A percentile compares a stretch with the other conserved stretches of the same genome.
Evolutionary conservation across 441 rosid species (phyloP).

Genomic region (Dalechampia spathulata): DNA sequence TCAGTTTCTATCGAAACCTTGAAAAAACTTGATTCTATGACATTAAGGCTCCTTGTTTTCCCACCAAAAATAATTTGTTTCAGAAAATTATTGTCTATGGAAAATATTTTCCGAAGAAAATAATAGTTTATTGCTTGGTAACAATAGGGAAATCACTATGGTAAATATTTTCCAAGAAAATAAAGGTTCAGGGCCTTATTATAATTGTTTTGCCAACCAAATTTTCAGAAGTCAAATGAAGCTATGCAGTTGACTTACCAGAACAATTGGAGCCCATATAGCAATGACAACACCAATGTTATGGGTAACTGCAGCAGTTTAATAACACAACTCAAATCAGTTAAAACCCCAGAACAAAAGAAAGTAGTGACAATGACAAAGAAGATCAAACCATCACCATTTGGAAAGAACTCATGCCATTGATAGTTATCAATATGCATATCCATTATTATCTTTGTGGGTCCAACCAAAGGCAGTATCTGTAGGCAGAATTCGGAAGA

Average conservation of each 20-base stretch:
- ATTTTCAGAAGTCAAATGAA: background rate
- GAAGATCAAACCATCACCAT: slow-evolving; percentile 38
- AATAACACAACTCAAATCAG: slow-evolving; percentile 18
- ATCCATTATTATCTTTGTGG: slow-evolving; percentile 70
- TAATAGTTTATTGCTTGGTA: no score
- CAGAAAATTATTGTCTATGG: no score
- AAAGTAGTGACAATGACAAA: slow-evolving; percentile 8
- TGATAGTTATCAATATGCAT: slow-evolving; percentile 52
- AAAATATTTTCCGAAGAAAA: no score
- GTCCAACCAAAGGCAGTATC: slow-evolving; percentile 79
- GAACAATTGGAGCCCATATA: slow-evolving; percentile 88
- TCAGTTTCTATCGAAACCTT: background rate
- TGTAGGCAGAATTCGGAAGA: slow-evolving; percentile 24
- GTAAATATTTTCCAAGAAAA: no score
- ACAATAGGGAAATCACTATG: background rate
- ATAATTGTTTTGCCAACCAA: slow-evolving; percentile 1
- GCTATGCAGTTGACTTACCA: slow-evolving; percentile 47
- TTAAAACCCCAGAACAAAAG: slow-evolving; percentile 8
- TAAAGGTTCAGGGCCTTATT: background rate
- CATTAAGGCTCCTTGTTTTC: no score
- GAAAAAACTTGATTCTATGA: background rate
- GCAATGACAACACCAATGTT: slow-evolving; percentile 88
- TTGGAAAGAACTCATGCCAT: slow-evolving; percentile 91
- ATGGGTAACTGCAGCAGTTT: slow-evolving; percentile 47
- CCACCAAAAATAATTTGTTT: no score